A percentile compares a stretch with the other conserved stretches of the same genome.
These are phyloP conservation scores for Huntiella savannae DNA, from an alignment of 2,329 filamentous ascomycete species.

Conservation along the genomic window DNA sequence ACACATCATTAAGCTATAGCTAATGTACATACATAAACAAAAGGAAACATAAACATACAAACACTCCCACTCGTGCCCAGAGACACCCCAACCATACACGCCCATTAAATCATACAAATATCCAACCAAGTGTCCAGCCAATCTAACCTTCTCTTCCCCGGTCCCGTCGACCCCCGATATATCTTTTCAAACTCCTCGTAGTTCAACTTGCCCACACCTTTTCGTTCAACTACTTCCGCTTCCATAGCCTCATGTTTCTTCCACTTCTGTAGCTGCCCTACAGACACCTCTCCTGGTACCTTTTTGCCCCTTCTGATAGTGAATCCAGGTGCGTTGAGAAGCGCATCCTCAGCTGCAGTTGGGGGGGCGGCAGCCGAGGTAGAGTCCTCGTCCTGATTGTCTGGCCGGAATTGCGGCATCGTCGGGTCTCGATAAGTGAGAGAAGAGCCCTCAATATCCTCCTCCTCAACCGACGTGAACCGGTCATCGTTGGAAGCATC, in stretches of 20 bases:
- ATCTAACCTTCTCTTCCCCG: constrained; percentile 35
- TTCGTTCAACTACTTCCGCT: constrained; percentile 46
- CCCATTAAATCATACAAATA: constrained; percentile 42
- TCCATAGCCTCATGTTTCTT: constrained; percentile 45
- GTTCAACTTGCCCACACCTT: constrained; percentile 62
- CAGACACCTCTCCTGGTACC: no score
- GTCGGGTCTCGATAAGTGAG: constrained; percentile 34
- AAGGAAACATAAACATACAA: background rate
- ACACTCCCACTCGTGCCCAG: no score
- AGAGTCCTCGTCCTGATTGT: constrained; percentile 19
- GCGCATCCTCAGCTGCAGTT: background rate
- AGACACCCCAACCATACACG: no score
- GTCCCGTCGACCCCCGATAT: constrained; percentile 48
- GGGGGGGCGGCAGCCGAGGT: background rate
- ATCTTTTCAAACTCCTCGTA: constrained; percentile 63
- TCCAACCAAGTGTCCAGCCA: constrained; percentile 89
- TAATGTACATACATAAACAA: background rate
- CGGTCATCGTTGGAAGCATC: background rate
- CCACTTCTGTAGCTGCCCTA: constrained; percentile 25
- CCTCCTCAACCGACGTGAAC: background rate
- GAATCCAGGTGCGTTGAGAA: constrained; percentile 1
- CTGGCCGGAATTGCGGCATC: constrained; percentile 50
- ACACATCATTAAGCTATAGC: background rate
- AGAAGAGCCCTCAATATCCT: background rate
- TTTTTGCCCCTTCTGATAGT: background rate